Percentiles rank a stretch among this genome's conserved stretches.
phyloP scores from a whole-genome alignment of 2,329 filamentous ascomycete genomes.

The Phyllosticta paracitricarpa region DNA sequence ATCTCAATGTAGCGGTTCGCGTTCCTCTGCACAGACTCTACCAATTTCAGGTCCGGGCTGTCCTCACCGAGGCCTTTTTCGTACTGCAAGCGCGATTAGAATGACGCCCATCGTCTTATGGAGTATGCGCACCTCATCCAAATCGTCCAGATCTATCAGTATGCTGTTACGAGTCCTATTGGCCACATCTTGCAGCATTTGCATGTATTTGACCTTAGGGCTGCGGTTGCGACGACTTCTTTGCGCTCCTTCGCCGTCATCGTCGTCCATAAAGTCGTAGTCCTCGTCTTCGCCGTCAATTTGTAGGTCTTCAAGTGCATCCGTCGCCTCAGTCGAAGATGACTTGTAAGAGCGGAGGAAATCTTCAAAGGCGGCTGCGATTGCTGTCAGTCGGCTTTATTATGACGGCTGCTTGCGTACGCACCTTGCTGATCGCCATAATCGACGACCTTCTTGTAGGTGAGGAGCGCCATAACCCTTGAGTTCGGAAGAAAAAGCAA shows the following conservation, averaged over 20 bases:
- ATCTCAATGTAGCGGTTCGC: conserved; percentile 94
- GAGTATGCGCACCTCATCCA: conserved; percentile 52
- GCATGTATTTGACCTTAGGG: conserved; percentile 77
- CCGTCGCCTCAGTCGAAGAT: conserved; percentile 58
- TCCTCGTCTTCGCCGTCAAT: conserved; percentile 90
- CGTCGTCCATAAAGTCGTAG: conserved; percentile 86
- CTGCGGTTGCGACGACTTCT: conserved; percentile 26
- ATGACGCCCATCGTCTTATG: background rate
- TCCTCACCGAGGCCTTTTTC: conserved; percentile 53
- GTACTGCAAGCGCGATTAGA: conserved; percentile 47
- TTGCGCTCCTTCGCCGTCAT: conserved; percentile 47
- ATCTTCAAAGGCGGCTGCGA: conserved; percentile 66
- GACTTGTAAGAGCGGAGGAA: conserved; percentile 87
- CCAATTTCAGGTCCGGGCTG: conserved; percentile 57
- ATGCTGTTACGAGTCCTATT: conserved; percentile 70
- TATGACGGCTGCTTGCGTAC: conserved; percentile 21
- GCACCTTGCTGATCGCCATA: conserved; percentile 78
- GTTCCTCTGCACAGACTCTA: conserved; percentile 79
- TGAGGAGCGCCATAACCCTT: conserved; percentile 70
- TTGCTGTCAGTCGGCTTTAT: conserved; percentile 23
- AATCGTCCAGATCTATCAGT: conserved; percentile 79
- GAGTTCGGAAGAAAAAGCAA: background rate
- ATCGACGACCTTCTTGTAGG: conserved; percentile 68
- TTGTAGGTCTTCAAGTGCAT: conserved; percentile 73
- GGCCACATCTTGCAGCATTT: conserved; percentile 76